Conservation (phyloP, 2,329 filamentous ascomycete species). For the Dendryphion nanum region DNA sequence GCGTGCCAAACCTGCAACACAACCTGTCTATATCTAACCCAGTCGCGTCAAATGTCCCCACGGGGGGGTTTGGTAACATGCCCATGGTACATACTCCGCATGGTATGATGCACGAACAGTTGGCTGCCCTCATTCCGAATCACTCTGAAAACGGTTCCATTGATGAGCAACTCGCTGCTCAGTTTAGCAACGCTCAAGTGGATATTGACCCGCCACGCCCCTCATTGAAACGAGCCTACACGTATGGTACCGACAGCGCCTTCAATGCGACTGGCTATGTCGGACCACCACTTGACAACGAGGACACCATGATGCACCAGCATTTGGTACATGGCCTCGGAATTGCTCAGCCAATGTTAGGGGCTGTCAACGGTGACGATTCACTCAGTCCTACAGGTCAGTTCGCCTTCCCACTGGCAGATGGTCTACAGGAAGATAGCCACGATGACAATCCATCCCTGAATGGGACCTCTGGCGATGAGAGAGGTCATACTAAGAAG, state of each 20-base stretch:
- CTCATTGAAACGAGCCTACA: conserved; percentile 29
- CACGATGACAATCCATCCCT: conserved; percentile 21
- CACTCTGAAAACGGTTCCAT: conserved; percentile 25
- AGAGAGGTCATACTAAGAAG: conserved; percentile 6
- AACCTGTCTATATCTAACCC: conserved; percentile 8
- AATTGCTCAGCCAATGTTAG: background rate
- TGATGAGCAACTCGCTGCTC: conserved; percentile 27
- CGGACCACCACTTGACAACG: conserved; percentile 17
- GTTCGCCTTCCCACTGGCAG: conserved; percentile 3
- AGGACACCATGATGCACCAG: conserved; percentile 3
- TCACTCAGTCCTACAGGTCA: background rate
- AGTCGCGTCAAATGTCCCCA: background rate
- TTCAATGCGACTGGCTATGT: conserved; percentile 32
- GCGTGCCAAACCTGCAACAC: conserved; percentile 18
- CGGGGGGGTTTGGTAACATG: conserved; percentile 2
- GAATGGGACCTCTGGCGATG: conserved; percentile 20
- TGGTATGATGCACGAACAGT: conserved; percentile 27
- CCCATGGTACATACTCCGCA: conserved; percentile 18
- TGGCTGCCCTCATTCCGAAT: conserved; percentile 28
- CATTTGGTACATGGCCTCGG: background rate
- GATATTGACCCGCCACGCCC: too few relatives aligned
- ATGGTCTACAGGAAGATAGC: conserved; percentile 5
- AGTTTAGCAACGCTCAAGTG: conserved; percentile 18
- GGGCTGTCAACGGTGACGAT: background rate
- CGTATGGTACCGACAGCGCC: conserved; percentile 35